These are phyloP conservation scores for Fusarium sp. DNA, from an alignment of 2,329 filamentous ascomycete species.

Conservation along the genomic window DNA sequence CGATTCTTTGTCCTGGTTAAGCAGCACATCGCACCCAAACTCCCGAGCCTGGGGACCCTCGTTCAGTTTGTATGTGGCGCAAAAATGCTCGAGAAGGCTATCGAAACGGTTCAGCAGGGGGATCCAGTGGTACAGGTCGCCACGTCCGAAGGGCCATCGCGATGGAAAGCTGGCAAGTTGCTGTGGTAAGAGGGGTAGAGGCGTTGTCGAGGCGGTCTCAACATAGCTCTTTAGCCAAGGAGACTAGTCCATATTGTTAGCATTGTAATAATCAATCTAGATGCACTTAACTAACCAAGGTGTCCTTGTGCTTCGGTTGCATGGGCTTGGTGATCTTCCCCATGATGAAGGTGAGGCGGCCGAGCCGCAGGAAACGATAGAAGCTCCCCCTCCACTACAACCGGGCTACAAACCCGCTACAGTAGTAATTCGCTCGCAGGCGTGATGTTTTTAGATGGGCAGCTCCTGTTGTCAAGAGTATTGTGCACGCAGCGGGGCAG, in stretches of 20 bases:
- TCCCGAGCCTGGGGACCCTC: slow-evolving; percentile 84
- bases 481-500: slow-evolving; percentile 29
- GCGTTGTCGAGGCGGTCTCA: slow-evolving; percentile 74
- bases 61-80: slow-evolving; percentile 82
- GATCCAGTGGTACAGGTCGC: slow-evolving; percentile 99
- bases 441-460: slow-evolving; percentile 54
- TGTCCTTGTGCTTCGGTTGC: slow-evolving; percentile 77
- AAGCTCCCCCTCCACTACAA: slow-evolving; percentile 72
- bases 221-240: slow-evolving; percentile 89
- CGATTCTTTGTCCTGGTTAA: slow-evolving; percentile 69
- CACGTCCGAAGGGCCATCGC: slow-evolving; percentile 94
- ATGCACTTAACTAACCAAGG: slow-evolving; percentile 65
- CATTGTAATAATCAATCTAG: slow-evolving; percentile 20
- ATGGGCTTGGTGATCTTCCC: slow-evolving; percentile 78
- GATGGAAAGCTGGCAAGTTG: slow-evolving; percentile 86
- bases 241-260: slow-evolving; percentile 71
- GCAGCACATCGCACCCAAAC: slow-evolving; percentile 77
- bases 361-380: slow-evolving; percentile 66
- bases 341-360: slow-evolving; percentile 74
- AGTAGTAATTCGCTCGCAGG: slow-evolving; percentile 57
- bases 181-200: slow-evolving; percentile 82
- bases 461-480: slow-evolving; percentile 44
- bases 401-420: slow-evolving; percentile 55
- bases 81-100: slow-evolving; percentile 85
- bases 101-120: slow-evolving; percentile 94